Evolutionary conservation across 305 asterid genomes (phyloP), one percentile per base, ranked within the genome.

Genomic region (Fraxinus paxiana): DNA sequence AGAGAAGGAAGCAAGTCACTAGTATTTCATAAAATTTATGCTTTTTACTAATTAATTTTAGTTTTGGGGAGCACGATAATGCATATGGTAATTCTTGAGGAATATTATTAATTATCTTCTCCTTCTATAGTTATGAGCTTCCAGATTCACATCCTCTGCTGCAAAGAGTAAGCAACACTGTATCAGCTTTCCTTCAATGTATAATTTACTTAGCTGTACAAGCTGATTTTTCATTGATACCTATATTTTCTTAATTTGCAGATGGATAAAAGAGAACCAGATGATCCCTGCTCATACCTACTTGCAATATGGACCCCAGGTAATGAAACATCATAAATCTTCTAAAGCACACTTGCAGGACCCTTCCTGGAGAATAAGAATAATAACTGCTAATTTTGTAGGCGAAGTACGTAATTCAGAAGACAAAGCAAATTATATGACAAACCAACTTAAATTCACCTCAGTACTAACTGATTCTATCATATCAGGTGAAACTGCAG

Each of bases 111-210:
- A 74, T 79, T 63, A 75, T 79, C 85, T 78, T 79, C 77, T 82
- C 81, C 80, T 85, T 88, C 35, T 85, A 83, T 97, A 96, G 99
- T 78, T 96, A 94, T 77, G 98, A 93, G 89, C 93, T 96, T 85
- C 98, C 99, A 81, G 98, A 96, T 89, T 86, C 92, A 33, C 99
- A 96, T 88, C 97, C 92, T 67, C 96, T 96, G 28, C 82, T 96
- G 76, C 85, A 91, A 87, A 93, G 92, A 94, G 99, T 96, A 69
- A 88, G 98, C 86, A 51, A 24, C 82, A 78, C 82, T 51, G 81
- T 54, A 61, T 79, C 67, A 67, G 80, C 79, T 82, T 80, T 33
- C 78, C 73, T 67, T 77, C 10, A 75, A 56, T 72, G 80, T 63
- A 78, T 48, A 78, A 54, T 63, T 43, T 33, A 18, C n/a, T 80